A percentile compares a stretch with the other conserved stretches of the same genome.
Evolutionary conservation across 2,329 filamentous ascomycete species (phyloP).

Genomic region (Venturia asperata): DNA sequence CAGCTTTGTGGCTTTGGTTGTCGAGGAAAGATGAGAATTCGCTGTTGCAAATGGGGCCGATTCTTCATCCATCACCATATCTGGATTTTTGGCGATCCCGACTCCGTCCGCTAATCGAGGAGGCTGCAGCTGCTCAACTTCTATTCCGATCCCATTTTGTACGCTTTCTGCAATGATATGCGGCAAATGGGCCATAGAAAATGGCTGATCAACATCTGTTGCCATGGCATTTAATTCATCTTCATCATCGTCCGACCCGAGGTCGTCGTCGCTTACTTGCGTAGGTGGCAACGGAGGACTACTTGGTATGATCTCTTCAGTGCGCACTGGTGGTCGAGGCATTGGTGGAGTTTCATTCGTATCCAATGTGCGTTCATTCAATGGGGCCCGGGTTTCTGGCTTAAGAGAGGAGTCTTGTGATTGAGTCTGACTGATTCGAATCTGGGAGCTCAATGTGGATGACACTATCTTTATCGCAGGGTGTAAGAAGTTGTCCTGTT

Average conservation of each 20-base stretch:
- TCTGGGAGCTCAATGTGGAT: slow-evolving; percentile 1
- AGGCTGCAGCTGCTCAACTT: not conserved
- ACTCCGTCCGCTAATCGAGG: not conserved
- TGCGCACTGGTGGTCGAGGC: not conserved
- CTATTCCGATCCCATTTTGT: not conserved
- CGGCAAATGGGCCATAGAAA: not conserved
- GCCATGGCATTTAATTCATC: slow-evolving; percentile 17
- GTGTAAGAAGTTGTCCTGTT: not conserved
- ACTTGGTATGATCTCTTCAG: slow-evolving; percentile 26
- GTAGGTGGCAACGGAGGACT: slow-evolving; percentile 27
- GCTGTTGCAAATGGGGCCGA: slow-evolving; percentile 29
- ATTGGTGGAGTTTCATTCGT: not conserved
- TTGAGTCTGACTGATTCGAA: slow-evolving; percentile 10
- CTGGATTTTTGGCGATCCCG: not conserved
- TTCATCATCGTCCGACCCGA: slow-evolving; percentile 21
- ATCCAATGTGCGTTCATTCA: not conserved
- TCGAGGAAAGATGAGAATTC: slow-evolving; percentile 32
- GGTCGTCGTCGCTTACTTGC: slow-evolving; percentile 24
- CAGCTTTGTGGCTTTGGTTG: slow-evolving; percentile 22
- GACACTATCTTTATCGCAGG: not conserved
- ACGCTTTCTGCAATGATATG: not conserved
- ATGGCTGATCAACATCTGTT: not conserved
- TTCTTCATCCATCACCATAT: slow-evolving; percentile 12
- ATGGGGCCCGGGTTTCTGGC: not conserved
- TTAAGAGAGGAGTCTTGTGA: not conserved